Base-by-base conservation (phyloP, 495 filamentous ascomycete genomes). In the Hypomontagnella submonticulosa region DNA sequence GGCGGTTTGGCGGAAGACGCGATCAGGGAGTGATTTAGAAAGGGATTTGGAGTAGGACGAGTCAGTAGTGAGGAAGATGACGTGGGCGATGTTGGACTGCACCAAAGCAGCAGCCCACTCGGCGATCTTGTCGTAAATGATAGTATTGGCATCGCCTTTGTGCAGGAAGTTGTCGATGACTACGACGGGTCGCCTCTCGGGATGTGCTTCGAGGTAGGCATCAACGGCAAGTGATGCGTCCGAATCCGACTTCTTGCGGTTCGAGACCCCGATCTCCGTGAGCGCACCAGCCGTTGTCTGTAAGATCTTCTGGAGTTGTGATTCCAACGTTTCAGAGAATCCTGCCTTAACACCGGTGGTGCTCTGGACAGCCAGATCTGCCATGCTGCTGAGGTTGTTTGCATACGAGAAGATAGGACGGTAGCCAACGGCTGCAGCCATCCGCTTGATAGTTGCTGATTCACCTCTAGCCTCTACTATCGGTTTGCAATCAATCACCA, bases 41-140 rank as follows among this genome's bases (percentile, higher is more conserved):
- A 99, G 82, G 5, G 91, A 89, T 69, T 99, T 99, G 11, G 90
- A 87, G 75, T 90, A 97, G 2, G 92, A 91, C 2, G 92, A 85
- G 63, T 99, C 96, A 64, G 90, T 91, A 0, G 94, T 97, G n/a
- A 99, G 83, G 80, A 98, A 97, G 44, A 99, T 89, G 62, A 99
- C 94, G 74, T 98, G 95, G 2, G 95, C 96, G 41, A 97, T 85
- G 63, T 97, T 97, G n/a, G 86, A 84, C 3, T 90, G 88, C 0
- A 92, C 92, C n/a, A 98, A 79, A 0, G 86, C 82, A 3, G 96
- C 92, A 2, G 94, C 92, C 91, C 93, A 98, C 70, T 97, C 91
- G 5, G 92, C 86, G 38, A 98, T 84, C 73, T 92, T 96, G 68
- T 97, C 92, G 68, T 96, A 93, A 7, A 98, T 86, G 16, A 97